Evolutionary conservation across 495 filamentous ascomycete species (phyloP), one percentile per base, ranked within the genome.

Genomic region (Hypoxylon fragiforme): DNA sequence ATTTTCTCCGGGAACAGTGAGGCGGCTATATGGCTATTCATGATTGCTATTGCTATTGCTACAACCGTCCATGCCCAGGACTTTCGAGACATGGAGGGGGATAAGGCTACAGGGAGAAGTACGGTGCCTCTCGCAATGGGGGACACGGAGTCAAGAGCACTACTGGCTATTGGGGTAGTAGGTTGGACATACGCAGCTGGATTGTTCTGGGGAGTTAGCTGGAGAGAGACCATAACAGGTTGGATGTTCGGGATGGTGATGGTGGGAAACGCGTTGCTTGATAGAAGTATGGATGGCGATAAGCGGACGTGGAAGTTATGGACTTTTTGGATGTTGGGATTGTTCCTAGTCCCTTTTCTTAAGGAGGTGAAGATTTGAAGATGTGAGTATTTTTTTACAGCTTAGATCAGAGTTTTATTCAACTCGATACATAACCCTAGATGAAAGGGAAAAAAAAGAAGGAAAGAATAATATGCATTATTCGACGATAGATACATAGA

Each of bases 1-100:
- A 19, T 69, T 3, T 24, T 48, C 12, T 14, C 18, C 3, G 31
- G 50, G 8, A 64, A 60, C 4, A 14, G 40, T 0, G 42, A 34
- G 15, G 62, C 45, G 7, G 56, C 55, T 28, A 40, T 32, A 1
- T 81, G 77, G 78, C 44, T 75, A 1, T 44, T 20, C 0, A 70
- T 79, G 0, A 54, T 78, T 13, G 54, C 66, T 7, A 50, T 48
- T 0, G 62, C 72, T n/a, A 64, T 80, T 19, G 50, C 71, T 7
- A 70, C 68, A 0, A 78, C 74, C 6, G 57, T 73, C 38, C 73
- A 78, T 14, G 36, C 70, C 0, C 76, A 78, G 50, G 77, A 78
- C 44, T 61, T 81, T 9, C 54, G 65, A 16, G 76, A 79, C 39
- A 63, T 68, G 39, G 57, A 48, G 11, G 77, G 77, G 6, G 77